Evolutionary conservation across 805 yeast genomes (phyloP).

Genomic region (Pichia deserticola): DNA sequence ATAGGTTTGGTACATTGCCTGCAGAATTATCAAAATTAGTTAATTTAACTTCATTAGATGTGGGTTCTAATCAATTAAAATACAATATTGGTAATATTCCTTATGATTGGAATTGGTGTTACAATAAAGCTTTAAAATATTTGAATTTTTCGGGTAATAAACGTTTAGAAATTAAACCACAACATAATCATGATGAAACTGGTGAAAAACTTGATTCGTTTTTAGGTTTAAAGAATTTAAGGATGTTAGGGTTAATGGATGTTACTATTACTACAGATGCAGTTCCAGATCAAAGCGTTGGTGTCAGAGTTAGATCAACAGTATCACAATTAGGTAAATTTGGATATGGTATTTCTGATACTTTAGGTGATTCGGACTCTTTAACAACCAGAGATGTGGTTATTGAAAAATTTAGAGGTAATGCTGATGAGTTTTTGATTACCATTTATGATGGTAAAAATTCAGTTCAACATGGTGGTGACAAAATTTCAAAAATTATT

Average conservation of each 20-base stretch:
- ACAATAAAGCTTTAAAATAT: constrained; percentile 65
- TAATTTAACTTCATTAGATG: constrained; percentile 68
- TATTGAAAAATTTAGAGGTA: constrained; percentile 79
- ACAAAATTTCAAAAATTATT: constrained; percentile 60
- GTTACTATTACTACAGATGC: constrained; percentile 84
- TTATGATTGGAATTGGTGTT: constrained; percentile 97
- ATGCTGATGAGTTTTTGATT: constrained; percentile 70
- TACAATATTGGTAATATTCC: constrained; percentile 93
- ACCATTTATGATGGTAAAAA: constrained; percentile 82
- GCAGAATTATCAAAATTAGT: constrained; percentile 72
- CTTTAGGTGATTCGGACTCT: constrained; percentile 57
- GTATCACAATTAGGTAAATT: constrained; percentile 69
- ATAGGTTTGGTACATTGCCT: constrained; percentile 79
- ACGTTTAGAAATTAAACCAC: constrained; percentile 78
- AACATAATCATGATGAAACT: constrained; percentile 41
- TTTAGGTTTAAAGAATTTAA: constrained; percentile 54
- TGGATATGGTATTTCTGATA: constrained; percentile 89
- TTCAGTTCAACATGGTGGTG: constrained; percentile 48
- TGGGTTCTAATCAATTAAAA: constrained; percentile 82
- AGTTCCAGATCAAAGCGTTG: constrained; percentile 81
- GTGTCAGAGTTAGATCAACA: constrained; percentile 83
- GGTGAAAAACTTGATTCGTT: constrained; percentile 64
- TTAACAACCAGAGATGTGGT: constrained; percentile 80
- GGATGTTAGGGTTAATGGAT: constrained; percentile 84
- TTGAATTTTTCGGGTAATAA: constrained; percentile 90